Conservation (phyloP, 345 rosid genomes). For the Anacardium occidentale region DNA sequence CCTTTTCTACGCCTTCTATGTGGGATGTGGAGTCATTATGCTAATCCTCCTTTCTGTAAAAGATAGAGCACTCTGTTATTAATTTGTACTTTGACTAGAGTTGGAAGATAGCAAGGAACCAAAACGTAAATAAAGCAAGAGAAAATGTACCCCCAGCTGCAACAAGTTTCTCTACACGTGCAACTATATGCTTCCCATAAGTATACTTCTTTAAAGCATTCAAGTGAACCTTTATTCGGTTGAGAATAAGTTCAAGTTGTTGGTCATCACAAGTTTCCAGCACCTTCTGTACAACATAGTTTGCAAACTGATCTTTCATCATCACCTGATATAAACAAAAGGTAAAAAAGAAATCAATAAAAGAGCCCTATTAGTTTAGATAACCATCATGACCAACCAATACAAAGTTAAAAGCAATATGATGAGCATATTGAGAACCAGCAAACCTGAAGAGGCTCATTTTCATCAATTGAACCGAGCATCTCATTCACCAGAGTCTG, state of each 20-base stretch:
- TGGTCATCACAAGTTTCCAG: slow-evolving; percentile 95
- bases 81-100: background rate
- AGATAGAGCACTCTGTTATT: background rate
- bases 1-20: slow-evolving; percentile 37
- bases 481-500: slow-evolving; percentile 82
- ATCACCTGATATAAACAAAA: slow-evolving; percentile 53
- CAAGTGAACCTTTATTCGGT: slow-evolving; percentile 83
- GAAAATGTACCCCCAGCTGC: slow-evolving; percentile 79
- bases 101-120: background rate
- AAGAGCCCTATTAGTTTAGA: background rate
- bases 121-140: slow-evolving; percentile 4
- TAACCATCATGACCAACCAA: no score
- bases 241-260: slow-evolving; percentile 77
- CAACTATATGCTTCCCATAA: slow-evolving; percentile 95
- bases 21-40: slow-evolving; percentile 47
- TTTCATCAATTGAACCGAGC: slow-evolving; percentile 96
- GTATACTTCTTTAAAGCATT: slow-evolving; percentile 91
- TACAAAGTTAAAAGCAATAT: no score
- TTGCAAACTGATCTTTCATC: slow-evolving; percentile 99
- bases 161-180: slow-evolving; percentile 93
- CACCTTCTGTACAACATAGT: slow-evolving; percentile 97
- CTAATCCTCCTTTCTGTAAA: slow-evolving; percentile 66
- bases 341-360: background rate
- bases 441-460: slow-evolving; percentile 96
- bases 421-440: background rate